Evolutionary conservation across 108 stramenopile species (phyloP), one percentile per base, ranked within the genome.

Genomic region (Skeletonema tropicum): DNA sequence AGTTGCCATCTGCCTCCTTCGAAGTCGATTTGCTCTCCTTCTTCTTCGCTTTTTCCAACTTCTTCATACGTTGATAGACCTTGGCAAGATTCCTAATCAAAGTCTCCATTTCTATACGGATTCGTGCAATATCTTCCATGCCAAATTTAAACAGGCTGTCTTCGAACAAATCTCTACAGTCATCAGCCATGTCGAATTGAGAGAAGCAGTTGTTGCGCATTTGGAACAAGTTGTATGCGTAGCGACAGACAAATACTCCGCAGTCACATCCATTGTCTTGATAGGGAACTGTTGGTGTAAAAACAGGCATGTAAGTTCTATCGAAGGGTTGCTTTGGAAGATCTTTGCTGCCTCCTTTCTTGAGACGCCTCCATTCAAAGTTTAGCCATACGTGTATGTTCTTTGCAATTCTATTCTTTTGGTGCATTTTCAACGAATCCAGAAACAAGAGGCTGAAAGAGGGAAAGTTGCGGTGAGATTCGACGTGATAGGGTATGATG

Each of bases 231-330:
- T 76, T 86, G 60, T 84, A 89, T 1, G 93, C 92, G 60, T 96
- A 96, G 9, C 92, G 85, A 59, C 92, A 94, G 9, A 94, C 93
- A 78, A 94, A 96, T 13, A 96, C 93, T 4, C 96, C 96, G 70
- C 96, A 94, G 83, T 96, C 96, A 58, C 88, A 94, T 3, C 80
- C 67, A 66, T 96, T 96, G 57, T 89, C 82, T 65, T 96, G 96
- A 33, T 80, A 86, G 12, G 96, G 93, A 71, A 96, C 82, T 75
- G 82, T 79, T 5, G 95, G 95, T 52, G 71, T 55, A 26, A 89
- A 59, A 42, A 94, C 68, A 7, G 59, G 73, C 71, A 93, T 82
- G 7, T 32, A 69, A 0, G 68, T 6, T 3, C 1, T 14, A 4
- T 23, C 14, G 33, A 62, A 62, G 25, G 23, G n/a, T 42, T 60